Evolutionary conservation across 768 basidiomycete species (phyloP), one percentile per base, ranked within the genome.

Genomic region (Cystobasidium tubakii): DNA sequence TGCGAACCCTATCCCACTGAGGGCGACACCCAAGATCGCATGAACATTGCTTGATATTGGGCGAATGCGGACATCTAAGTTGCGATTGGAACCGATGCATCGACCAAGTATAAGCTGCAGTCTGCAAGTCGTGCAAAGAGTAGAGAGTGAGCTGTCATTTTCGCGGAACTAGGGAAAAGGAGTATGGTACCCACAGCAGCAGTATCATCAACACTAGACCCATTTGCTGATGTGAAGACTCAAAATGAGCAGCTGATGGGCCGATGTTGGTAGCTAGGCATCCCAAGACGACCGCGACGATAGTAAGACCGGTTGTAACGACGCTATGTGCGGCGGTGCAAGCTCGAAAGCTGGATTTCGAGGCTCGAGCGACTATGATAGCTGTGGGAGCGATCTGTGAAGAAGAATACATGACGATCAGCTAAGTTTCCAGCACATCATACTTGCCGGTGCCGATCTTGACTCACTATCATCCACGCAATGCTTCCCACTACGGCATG

Each of bases 381-480:
- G 55, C 55, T 12, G 34, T 12, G 10, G 69, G 69, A 2, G 69
- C 60, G 31, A 71, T 31, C 69, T 71, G 55, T 13, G 19, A 43
- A n/a, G n/a, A 53, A 29, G 66, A 65, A 27, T 19, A 23, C 10
- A 3, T 27, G 31, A 33, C 34, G 27, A 42, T 65, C 4, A 42
- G 25, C 39, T 39, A 39, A 6, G 7, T 6, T 43, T 42, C 39
- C 2, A 42, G n/a, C 29, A 7, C 6, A 55, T 23, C n/a, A 34
- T 36, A 63, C 62, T 25, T 21, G 33, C 25, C 27, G 27, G 2
- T 39, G 39, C 39, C 15, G 39, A 6, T 15, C 53, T 36, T 4
- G 17, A 70, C 69, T 21, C 19, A 71, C 69, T 21, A 71, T 71
- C n/a, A 71, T 23, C 69, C 69, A 71, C n/a, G 55, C 69, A n/a